Evolutionary conservation across 768 basidiomycete genomes (phyloP), one percentile per base, ranked within the genome.

Genomic region (Galerina sulciceps): DNA sequence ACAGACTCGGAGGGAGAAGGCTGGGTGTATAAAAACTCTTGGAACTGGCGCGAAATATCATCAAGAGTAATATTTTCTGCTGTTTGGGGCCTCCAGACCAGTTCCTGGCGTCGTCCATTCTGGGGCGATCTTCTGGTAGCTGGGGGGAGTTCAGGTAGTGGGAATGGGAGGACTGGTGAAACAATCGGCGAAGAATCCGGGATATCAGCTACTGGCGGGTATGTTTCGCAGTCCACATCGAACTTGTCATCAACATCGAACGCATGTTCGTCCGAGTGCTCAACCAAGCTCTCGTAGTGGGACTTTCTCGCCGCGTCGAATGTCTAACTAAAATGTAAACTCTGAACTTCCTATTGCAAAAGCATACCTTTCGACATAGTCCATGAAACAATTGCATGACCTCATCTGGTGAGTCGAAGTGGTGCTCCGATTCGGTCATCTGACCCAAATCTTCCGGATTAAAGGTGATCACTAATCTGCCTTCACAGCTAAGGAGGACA

Each of bases 41-140:
- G 56, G 31, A 58, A 58, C 49, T 51, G 56, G 10, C 35, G 41
- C 14, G 56, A 50, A 43, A 58, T 58, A 14, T 58, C 38, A 26
- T 51, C 34, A 22, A 58, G 56, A 26, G 37, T 43, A 11, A 41
- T 20, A 5, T 6, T 22, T n/a, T 43, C 56, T 26, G 23, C 41
- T 36, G n/a, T 51, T n/a, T 37, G 23, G 8, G 56, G 35, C 14
- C 41, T 50, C 56, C 56, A 58, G 34, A 58, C 49, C 23, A 58
- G 41, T 44, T 58, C 48, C 18, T 22, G 56, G 22, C 49, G 56
- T 17, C 26, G 26, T 31, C 26, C 17, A 45, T 23, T 52, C 41
- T 35, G 47, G 6, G 15, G 41, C n/a, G 31, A 15, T 41, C 10
- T 41, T 46, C 45, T 9, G 43, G n/a, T n/a, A n/a, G n/a, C n/a